Conservation (phyloP, 768 basidiomycete genomes). For the Butyriboletus loyo region DNA sequence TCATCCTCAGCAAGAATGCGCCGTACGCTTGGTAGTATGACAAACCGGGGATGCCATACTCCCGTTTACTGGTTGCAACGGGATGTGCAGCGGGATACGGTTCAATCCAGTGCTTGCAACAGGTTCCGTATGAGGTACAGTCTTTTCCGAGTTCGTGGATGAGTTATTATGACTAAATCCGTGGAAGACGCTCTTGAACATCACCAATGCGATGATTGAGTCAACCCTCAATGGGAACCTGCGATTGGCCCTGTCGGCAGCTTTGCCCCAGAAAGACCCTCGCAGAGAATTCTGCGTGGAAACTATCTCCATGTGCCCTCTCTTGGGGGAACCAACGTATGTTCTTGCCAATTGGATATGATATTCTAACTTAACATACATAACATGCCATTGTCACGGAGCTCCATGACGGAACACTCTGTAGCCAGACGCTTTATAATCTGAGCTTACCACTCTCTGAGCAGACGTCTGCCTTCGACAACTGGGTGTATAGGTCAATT, state of each 20-base stretch:
- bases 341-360: neutral
- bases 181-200: conserved; percentile 45
- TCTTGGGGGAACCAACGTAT: conserved; percentile 54
- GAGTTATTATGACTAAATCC: neutral
- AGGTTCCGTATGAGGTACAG: conserved; percentile 18
- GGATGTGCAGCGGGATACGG: conserved; percentile 41
- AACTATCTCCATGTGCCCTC: conserved; percentile 54
- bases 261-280: conserved; percentile 45
- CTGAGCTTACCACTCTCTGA: conserved; percentile 37
- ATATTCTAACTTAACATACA: neutral
- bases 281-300: conserved; percentile 42
- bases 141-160: neutral
- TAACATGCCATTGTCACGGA: neutral
- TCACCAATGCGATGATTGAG: conserved; percentile 45
- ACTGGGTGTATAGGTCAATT: conserved; percentile 47
- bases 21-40: conserved; percentile 46
- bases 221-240: conserved; percentile 51
- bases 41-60: conserved; percentile 49
- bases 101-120: conserved; percentile 42
- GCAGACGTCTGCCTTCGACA: conserved; percentile 43
- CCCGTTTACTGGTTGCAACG: conserved; percentile 42
- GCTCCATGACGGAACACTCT: conserved; percentile 15
- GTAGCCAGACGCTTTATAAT: conserved; percentile 28
- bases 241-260: conserved; percentile 50
- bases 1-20: conserved; percentile 45